Evolutionary conservation across 2,329 filamentous ascomycete genomes (phyloP), one percentile per base, ranked within the genome.

Genomic region (Claviceps sorghi): DNA sequence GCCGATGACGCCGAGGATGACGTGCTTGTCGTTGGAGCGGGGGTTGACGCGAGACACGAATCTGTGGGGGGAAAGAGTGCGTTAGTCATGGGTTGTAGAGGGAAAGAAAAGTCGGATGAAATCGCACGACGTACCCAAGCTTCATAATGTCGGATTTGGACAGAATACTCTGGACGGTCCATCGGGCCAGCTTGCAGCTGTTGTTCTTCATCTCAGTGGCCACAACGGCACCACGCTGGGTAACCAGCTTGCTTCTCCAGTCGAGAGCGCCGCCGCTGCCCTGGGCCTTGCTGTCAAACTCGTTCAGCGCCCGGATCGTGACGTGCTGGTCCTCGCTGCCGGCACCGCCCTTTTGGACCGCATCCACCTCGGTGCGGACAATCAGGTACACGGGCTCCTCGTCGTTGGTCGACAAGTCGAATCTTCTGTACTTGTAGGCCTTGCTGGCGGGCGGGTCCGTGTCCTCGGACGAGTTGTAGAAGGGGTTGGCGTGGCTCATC

Each of bases 191-290:
- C 78, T 98, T 98, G 85, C 88, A 95, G 66, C 83, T 89, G 80
- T 98, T 98, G 82, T 98, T 98, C 87, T 98, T 98, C 93, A 98
- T 98, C 76, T 98, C 93, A 13, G 93, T 98, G 21, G 93, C 93
- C 29, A 98, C 86, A 44, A 98, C 91, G 53, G 93, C 93, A 82
- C 93, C 93, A 64, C 93, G 86, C 75, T 96, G 90, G 62, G 84
- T 88, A 58, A 87, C 86, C 55, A 98, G 80, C 80, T 98, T 98
- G 60, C 83, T 85, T 67, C 93, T 81, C 93, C 93, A 98, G 78
- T 98, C 93, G 50, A 98, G 79, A 52, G 93, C 93, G 58, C 91
- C 89, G 60, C 93, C 93, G 59, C 87, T 88, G 61, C 93, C 93
- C 68, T 94, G 90, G 26, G 93, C 93, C 77, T 95, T 96, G 81